Evolutionary conservation across 1,139 yeast genomes (phyloP).

Genomic region (Arxiozyma slooffiae): DNA sequence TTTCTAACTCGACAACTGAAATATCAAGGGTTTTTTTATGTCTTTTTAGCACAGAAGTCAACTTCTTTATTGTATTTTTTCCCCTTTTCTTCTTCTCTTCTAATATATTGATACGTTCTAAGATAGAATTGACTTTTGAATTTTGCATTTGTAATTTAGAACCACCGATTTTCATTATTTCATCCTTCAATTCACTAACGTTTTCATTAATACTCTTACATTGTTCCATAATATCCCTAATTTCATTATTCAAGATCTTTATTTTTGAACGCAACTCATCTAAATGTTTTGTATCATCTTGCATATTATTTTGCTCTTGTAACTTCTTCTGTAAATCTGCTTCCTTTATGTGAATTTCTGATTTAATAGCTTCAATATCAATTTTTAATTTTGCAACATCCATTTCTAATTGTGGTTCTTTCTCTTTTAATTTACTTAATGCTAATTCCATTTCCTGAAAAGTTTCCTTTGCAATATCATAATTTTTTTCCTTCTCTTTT

Average conservation of each 20-base stretch:
- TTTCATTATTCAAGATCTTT: slow-evolving; percentile 12
- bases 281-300: slow-evolving; percentile 33
- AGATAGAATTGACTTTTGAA: slow-evolving; percentile 69
- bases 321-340: slow-evolving; percentile 28
- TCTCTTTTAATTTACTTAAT: slow-evolving; percentile 48
- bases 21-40: slow-evolving; percentile 20
- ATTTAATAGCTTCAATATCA: slow-evolving; percentile 54
- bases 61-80: slow-evolving; percentile 50
- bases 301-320: slow-evolving; percentile 10
- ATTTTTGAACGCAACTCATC: slow-evolving; percentile 32
- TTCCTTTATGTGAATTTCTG: slow-evolving; percentile 21
- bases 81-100: slow-evolving; percentile 54
- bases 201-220: slow-evolving; percentile 50
- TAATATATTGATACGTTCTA: slow-evolving; percentile 56
- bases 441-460: slow-evolving; percentile 52
- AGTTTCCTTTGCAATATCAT: slow-evolving; percentile 43
- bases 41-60: slow-evolving; percentile 52
- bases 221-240: slow-evolving; percentile 40
- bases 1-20: slow-evolving; percentile 25
- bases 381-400: slow-evolving; percentile 49
- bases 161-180: slow-evolving; percentile 90
- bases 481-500: slow-evolving; percentile 45
- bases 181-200: slow-evolving; percentile 55
- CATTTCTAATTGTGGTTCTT: slow-evolving; percentile 62
- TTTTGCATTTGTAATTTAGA: slow-evolving; percentile 70